Percentiles rank a stretch among this genome's conserved stretches.
Evolutionary conservation across 2,329 filamentous ascomycete genomes (phyloP).

Genomic region (Colletotrichum lupini): DNA sequence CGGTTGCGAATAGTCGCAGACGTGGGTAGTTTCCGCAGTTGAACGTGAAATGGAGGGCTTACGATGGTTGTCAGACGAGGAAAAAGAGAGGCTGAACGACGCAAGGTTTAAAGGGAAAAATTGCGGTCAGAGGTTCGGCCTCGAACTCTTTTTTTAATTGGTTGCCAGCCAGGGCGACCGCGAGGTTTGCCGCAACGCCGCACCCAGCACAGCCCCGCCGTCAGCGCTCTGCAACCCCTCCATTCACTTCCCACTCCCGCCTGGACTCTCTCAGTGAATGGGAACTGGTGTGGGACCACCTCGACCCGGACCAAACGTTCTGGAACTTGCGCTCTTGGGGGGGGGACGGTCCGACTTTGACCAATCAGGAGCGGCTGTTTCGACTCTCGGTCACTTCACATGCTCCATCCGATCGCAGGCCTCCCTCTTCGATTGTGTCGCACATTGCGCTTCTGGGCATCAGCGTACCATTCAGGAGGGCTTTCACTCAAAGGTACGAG

Average conservation of each 20-base stretch:
- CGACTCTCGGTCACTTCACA: slow-evolving; percentile 24
- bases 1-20: background rate
- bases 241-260: too few species aligned
- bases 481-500: background rate
- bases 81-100: background rate
- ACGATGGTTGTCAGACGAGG: background rate
- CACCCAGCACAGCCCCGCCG: too few species aligned
- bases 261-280: too few species aligned
- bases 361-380: slow-evolving; percentile 8
- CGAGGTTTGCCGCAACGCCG: slow-evolving; percentile 5
- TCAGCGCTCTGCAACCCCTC: too few species aligned
- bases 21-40: background rate
- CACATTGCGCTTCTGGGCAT: background rate
- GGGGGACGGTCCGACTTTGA: background rate
- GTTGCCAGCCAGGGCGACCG: background rate
- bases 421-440: background rate
- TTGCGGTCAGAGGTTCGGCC: slow-evolving; percentile 11
- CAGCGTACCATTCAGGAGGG: background rate
- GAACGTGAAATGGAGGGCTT: too few species aligned
- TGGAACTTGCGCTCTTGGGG: slow-evolving; percentile 11
- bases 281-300: too few species aligned
- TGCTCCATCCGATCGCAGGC: slow-evolving; percentile 14
- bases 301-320: background rate
- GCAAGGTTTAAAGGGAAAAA: background rate
- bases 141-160: slow-evolving; percentile 6